Evolutionary conservation across 805 yeast genomes (phyloP).

Genomic region (Candida incommunis): DNA sequence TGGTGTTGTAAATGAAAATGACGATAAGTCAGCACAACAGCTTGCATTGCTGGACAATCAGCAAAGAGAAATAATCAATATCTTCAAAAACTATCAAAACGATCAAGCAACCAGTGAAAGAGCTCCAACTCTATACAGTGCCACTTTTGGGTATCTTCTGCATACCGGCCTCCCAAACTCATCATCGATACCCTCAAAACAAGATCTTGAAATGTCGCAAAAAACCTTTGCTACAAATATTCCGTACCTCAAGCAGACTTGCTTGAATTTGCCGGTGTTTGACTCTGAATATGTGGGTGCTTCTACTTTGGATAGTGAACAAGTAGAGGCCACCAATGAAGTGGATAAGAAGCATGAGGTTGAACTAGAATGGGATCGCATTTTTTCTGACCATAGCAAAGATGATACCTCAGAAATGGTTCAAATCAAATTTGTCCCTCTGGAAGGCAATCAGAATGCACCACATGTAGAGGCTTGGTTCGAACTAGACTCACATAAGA

Average conservation of each 20-base stretch:
- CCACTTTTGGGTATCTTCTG: conserved; percentile 19
- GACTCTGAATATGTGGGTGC: not conserved
- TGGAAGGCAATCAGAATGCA: not conserved
- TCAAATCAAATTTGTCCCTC: not conserved
- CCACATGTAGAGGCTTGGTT: not conserved
- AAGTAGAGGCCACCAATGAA: not conserved
- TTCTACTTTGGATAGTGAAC: not conserved
- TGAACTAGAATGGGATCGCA: not conserved
- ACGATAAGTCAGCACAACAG: not conserved
- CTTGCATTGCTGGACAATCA: too few relatives aligned
- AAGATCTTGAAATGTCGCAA: conserved; percentile 8
- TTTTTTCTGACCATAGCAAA: not conserved
- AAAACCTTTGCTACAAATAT: conserved; percentile 16
- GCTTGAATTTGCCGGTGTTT: conserved; percentile 5
- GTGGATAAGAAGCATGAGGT: not conserved
- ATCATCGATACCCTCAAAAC: not conserved
- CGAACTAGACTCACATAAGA: not conserved
- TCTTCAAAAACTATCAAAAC: not conserved
- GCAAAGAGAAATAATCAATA: too few relatives aligned
- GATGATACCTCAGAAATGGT: not conserved
- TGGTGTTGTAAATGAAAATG: not conserved
- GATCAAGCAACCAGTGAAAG: not conserved
- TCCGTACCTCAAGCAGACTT: conserved; percentile 13
- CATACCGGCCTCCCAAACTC: conserved; percentile 8
- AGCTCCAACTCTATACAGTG: conserved; percentile 14